Conservation (phyloP, 2,329 filamentous ascomycete species). For the Epichloe hybrida region DNA sequence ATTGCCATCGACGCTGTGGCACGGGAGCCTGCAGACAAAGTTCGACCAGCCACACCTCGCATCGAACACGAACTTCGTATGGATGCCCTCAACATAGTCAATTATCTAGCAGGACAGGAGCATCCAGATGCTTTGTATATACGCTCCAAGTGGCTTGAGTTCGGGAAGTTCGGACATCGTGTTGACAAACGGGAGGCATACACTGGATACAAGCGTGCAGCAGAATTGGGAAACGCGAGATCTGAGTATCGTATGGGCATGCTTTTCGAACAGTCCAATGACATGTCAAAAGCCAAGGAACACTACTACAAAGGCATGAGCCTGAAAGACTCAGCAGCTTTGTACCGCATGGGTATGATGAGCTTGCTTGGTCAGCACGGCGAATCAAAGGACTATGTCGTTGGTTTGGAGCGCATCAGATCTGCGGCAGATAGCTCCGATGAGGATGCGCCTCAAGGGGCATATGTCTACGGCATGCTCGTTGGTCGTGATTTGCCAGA, state of each 20-base stretch:
- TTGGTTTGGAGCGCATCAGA: constrained; percentile 70
- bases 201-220: constrained; percentile 70
- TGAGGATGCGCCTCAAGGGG: constrained; percentile 91
- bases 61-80: constrained; percentile 77
- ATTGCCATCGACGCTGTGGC: constrained; percentile 64
- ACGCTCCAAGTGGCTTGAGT: constrained; percentile 92
- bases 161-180: constrained; percentile 85
- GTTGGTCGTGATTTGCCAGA: constrained; percentile 84
- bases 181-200: constrained; percentile 94
- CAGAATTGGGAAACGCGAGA: constrained; percentile 71
- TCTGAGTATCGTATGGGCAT: constrained; percentile 97
- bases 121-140: constrained; percentile 94
- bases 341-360: constrained; percentile 90
- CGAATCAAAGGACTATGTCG: constrained; percentile 65
- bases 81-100: constrained; percentile 85
- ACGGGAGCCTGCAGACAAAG: constrained; percentile 39
- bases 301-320: constrained; percentile 78
- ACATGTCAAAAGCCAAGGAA: constrained; percentile 76
- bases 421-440: constrained; percentile 76
- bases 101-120: constrained; percentile 77
- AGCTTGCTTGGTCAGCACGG: constrained; percentile 87
- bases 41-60: constrained; percentile 65
- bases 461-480: constrained; percentile 92
- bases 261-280: constrained; percentile 92
- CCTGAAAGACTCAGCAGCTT: constrained; percentile 75